A percentile compares a stretch with the other conserved stretches of the same genome.
Conservation (phyloP, 306 rosid genomes). For the Prunus fruticosa region DNA sequence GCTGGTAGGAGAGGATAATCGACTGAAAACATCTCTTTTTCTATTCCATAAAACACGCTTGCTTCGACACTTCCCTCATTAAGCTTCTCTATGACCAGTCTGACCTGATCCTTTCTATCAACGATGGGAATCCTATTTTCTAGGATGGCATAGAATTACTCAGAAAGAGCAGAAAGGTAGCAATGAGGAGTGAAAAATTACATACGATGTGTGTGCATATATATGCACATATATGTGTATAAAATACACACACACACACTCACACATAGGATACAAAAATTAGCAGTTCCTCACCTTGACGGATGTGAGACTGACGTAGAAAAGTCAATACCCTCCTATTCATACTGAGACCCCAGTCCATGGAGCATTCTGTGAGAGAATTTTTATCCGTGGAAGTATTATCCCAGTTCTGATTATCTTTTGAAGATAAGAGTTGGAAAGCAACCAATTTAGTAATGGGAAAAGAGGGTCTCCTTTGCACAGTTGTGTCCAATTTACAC, state of each 20-base stretch:
- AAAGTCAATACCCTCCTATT: conserved; percentile 25
- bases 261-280: not conserved
- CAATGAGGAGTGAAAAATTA: not conserved
- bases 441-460: conserved; percentile 13
- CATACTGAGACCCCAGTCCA: not conserved
- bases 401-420: conserved; percentile 15
- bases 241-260: not conserved
- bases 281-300: conserved; percentile 20
- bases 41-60: conserved; percentile 18
- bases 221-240: not conserved
- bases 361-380: conserved; percentile 17
- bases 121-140: conserved; percentile 13
- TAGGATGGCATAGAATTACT: not conserved
- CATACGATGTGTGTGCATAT: too few species aligned
- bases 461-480: conserved; percentile 10
- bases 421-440: conserved; percentile 16
- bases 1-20: conserved; percentile 9
- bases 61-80: conserved; percentile 19
- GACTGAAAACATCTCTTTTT: conserved; percentile 16
- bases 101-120: conserved; percentile 20
- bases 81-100: conserved; percentile 25
- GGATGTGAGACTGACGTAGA: conserved; percentile 12
- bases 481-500: conserved; percentile 18
- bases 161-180: conserved; percentile 5
- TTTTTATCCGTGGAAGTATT: conserved; percentile 6